Conservation (phyloP, 345 rosid genomes). For the Gossypium turneri region DNA sequence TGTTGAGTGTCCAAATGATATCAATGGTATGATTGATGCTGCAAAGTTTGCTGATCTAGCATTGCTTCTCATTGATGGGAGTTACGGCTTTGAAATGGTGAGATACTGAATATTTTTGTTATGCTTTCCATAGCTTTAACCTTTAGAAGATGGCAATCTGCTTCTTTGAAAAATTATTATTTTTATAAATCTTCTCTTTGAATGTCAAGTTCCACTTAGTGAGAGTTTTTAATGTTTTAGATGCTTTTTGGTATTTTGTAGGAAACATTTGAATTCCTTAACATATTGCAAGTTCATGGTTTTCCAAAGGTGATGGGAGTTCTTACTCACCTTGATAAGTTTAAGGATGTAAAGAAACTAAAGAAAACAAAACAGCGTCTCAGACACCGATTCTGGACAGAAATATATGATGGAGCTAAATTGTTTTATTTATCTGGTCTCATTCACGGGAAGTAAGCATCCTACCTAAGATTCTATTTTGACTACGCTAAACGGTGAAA, state of each 20-base stretch:
- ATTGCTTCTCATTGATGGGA: conserved; percentile 80
- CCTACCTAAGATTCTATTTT: background rate
- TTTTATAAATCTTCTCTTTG: background rate
- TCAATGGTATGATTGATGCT: conserved; percentile 94
- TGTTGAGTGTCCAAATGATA: conserved; percentile 96
- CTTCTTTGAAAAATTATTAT: background rate
- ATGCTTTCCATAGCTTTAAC: background rate
- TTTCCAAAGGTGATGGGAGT: conserved; percentile 95
- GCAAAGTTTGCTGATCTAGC: conserved; percentile 93
- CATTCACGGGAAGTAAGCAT: conserved; percentile 77
- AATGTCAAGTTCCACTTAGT: background rate
- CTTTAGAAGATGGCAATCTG: background rate
- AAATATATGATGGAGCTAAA: conserved; percentile 84
- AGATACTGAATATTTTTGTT: conserved; percentile 16
- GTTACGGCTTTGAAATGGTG: conserved; percentile 99
- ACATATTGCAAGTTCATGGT: conserved; percentile 92
- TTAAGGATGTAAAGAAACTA: conserved; percentile 83
- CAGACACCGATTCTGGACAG: conserved; percentile 97
- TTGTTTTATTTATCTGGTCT: conserved; percentile 88
- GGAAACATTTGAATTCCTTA: conserved; percentile 97
- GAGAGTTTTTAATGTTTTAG: background rate
- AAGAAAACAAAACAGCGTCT: conserved; percentile 85
- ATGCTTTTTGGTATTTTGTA: conserved; percentile 27
- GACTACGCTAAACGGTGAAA: background rate
- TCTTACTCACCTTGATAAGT: conserved; percentile 92